Percentiles rank a stretch among this genome's conserved stretches.
Evolutionary conservation across 768 basidiomycete genomes (phyloP).

Genomic region (Suillus discolor): DNA sequence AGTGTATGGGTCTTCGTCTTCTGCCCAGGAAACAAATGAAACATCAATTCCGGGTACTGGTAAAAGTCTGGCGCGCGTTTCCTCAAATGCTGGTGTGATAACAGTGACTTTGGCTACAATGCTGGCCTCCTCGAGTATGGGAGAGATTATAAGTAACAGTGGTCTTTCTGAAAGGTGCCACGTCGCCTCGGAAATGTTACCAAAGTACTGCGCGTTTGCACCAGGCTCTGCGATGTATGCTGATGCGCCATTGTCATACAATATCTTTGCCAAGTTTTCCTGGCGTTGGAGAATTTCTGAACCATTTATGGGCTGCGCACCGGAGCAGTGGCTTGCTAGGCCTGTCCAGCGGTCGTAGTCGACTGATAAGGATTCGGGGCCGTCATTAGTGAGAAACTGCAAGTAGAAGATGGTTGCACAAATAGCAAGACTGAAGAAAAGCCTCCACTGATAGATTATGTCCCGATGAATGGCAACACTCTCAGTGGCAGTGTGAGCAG

Average conservation of each 20-base stretch:
- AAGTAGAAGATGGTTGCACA: slow-evolving; percentile 9
- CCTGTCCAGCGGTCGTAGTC: slow-evolving; percentile 23
- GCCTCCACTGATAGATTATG: not conserved
- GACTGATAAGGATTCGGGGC: not conserved
- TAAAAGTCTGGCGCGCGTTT: slow-evolving; percentile 64
- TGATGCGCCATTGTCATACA: slow-evolving; percentile 53
- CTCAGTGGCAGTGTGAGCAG: not conserved
- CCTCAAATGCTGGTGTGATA: slow-evolving; percentile 79
- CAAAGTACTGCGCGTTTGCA: slow-evolving; percentile 69
- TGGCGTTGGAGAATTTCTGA: slow-evolving; percentile 58
- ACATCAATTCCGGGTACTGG: slow-evolving; percentile 50
- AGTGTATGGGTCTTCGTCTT: slow-evolving; percentile 68
- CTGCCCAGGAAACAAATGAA: slow-evolving; percentile 60
- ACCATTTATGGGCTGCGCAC: slow-evolving; percentile 48
- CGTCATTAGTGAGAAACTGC: not conserved
- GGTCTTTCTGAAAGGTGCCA: slow-evolving; percentile 85
- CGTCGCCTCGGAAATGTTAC: slow-evolving; percentile 60
- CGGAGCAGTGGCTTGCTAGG: slow-evolving; percentile 46
- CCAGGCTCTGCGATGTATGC: slow-evolving; percentile 84
- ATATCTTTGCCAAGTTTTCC: slow-evolving; percentile 47
- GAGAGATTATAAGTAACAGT: slow-evolving; percentile 65
- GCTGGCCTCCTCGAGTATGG: slow-evolving; percentile 29
- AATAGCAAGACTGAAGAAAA: slow-evolving; percentile 14
- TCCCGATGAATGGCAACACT: not conserved
- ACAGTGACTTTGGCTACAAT: slow-evolving; percentile 53